Evolutionary conservation across 768 basidiomycete species (phyloP).

Genomic region (Termitomyces bulborhizus): DNA sequence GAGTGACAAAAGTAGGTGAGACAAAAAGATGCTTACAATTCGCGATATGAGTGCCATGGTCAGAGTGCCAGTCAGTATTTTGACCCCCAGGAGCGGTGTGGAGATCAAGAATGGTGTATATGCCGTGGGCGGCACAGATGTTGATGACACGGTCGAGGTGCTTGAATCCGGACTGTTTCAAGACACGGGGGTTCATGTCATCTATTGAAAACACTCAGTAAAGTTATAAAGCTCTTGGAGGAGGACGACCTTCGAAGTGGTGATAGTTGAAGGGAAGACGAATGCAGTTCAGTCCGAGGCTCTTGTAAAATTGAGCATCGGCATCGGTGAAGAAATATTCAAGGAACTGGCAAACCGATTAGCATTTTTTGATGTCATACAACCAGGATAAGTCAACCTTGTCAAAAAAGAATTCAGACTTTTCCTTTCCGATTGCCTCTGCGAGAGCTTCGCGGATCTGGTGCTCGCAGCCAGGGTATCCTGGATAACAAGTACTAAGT

Average conservation of each 20-base stretch:
- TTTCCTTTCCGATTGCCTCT: conserved; percentile 55
- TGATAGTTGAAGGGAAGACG: conserved; percentile 71
- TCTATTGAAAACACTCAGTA: conserved; percentile 24
- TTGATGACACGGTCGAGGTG: conserved; percentile 81
- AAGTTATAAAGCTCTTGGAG: background rate
- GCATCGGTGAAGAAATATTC: conserved; percentile 78
- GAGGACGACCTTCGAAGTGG: conserved; percentile 52
- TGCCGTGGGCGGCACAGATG: conserved; percentile 66
- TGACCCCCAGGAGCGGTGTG: conserved; percentile 75
- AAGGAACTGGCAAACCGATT: conserved; percentile 46
- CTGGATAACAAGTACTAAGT: conserved; percentile 19
- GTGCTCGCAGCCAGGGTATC: conserved; percentile 77
- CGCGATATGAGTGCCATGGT: conserved; percentile 63
- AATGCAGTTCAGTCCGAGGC: conserved; percentile 75
- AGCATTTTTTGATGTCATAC: background rate
- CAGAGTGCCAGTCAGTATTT: conserved; percentile 78
- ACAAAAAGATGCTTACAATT: conserved; percentile 33
- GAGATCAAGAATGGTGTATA: conserved; percentile 78
- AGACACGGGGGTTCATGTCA: conserved; percentile 73
- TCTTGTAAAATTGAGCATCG: conserved; percentile 74
- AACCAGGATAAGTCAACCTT: conserved; percentile 36
- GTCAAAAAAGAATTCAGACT: conserved; percentile 80
- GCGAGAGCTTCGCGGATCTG: conserved; percentile 71
- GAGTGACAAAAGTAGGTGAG: background rate
- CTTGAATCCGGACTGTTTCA: conserved; percentile 70